Evolutionary conservation across 192 early-diverging fungal genomes (phyloP).

Genomic region (Linnemannia zychae): DNA sequence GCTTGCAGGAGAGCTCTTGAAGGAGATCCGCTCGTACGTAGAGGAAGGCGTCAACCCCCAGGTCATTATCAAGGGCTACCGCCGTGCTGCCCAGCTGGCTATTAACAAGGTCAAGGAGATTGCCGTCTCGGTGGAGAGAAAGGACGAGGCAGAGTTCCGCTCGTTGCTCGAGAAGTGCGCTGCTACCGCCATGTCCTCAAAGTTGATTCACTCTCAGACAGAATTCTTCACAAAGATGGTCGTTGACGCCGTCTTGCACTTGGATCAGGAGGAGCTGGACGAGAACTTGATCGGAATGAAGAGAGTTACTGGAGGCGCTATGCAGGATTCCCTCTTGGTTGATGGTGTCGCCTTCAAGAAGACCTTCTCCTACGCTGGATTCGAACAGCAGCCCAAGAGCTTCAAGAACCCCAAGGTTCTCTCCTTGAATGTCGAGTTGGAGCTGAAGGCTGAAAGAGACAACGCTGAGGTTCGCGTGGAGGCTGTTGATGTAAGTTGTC

Average conservation of each 20-base stretch:
- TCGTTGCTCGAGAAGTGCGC: slow-evolving; percentile 95
- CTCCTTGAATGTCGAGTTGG: slow-evolving; percentile 96
- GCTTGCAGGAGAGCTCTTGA: slow-evolving; percentile 96
- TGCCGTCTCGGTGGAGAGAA: slow-evolving; percentile 86
- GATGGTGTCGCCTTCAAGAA: slow-evolving; percentile 99
- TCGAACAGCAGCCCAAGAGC: slow-evolving; percentile 98
- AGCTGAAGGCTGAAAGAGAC: slow-evolving; percentile 99
- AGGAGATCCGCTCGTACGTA: slow-evolving; percentile 92
- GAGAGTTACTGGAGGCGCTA: slow-evolving; percentile 96
- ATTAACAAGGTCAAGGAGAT: slow-evolving; percentile 95
- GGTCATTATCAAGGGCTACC: slow-evolving; percentile 95
- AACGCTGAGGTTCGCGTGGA: slow-evolving; percentile 99
- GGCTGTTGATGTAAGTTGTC: slow-evolving; percentile 72
- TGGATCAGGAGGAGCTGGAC: slow-evolving; percentile 97
- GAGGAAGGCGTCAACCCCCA: slow-evolving; percentile 97
- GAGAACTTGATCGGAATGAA: slow-evolving; percentile 99
- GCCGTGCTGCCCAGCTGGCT: slow-evolving; percentile 91
- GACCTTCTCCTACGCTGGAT: slow-evolving; percentile 99
- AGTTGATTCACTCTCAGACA: slow-evolving; percentile 96
- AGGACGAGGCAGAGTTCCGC: slow-evolving; percentile 88
- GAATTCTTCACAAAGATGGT: slow-evolving; percentile 99
- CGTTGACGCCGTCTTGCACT: slow-evolving; percentile 94
- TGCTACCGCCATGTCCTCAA: slow-evolving; percentile 98
- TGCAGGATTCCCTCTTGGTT: slow-evolving; percentile 96
- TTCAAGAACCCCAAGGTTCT: slow-evolving; percentile 93